Base-by-base conservation (phyloP, 2,329 filamentous ascomycete genomes). In the Myriangium duriaei region DNA sequence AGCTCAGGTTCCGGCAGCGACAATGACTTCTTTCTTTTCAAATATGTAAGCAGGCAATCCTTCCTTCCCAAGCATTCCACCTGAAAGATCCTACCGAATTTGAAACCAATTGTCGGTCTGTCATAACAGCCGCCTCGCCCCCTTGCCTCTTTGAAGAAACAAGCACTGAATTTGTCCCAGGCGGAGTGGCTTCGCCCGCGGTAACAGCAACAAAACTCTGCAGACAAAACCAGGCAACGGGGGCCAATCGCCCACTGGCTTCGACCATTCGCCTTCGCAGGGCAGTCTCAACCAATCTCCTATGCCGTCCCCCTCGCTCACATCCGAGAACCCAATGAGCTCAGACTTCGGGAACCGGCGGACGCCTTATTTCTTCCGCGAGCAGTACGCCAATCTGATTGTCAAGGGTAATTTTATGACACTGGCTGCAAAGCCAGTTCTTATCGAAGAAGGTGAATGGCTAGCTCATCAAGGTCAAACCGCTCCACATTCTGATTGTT, bases 371-470 rank as follows among this genome's bases (percentile, higher is more conserved):
- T 86, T 82, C 76, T 74, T 86, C 52, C 79, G 82, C 52, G 71
- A 79, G 40, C 65, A 75, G 44, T 81, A 83, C 55, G 79, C 81
- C 39, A 82, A 80, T 56, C 77, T 93, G 53, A 93, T 94, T 47
- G 87, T 95, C 53, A 93, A 88, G 66, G 88, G 88, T 42, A 96
- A 95, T 65, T 95, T 96, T 57, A 85, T 94, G 79, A 95, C 88
- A 9, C 64, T 96, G 42, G 92, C 87, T 52, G 85, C 86, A 34
- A 81, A 87, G 55, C 88, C 88, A 14, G 87, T 88, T 65, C 87
- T 91, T 40, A 83, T 95, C 32, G 88, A 95, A 53, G 77, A 85
- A 56, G 88, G 85, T 48, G 88, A 96, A 62, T 96, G 88, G 88
- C 72, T 95, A 50, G 87, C 87, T 45, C 85, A 95, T 60, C 88